Percentiles rank a stretch among this genome's conserved stretches.
Evolutionary conservation across 2,329 filamentous ascomycete genomes (phyloP).

Genomic region (Trichoderma sp.): DNA sequence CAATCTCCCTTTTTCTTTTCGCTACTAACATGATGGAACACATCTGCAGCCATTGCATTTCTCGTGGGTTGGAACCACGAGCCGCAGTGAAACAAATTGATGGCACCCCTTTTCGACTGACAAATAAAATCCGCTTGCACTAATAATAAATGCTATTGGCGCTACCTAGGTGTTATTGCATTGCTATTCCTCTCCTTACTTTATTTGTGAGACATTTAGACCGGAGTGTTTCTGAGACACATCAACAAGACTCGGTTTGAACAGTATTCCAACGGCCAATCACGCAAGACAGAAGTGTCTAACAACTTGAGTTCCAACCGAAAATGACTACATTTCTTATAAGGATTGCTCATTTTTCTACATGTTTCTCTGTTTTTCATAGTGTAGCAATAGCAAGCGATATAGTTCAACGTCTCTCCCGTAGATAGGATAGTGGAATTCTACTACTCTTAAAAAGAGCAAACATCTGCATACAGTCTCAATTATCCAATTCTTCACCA

Average conservation of each 20-base stretch:
- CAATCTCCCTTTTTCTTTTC: not conserved
- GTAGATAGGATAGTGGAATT: not conserved
- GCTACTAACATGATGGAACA: not conserved
- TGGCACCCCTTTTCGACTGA: not conserved
- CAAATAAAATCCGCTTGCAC: not conserved
- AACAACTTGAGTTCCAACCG: not conserved
- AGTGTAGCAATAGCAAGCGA: not conserved
- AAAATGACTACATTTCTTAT: not conserved
- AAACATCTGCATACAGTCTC: not conserved
- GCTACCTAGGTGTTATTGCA: not conserved
- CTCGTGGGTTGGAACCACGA: not conserved
- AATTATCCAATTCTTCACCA: too few relatives aligned
- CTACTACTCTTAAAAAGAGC: not conserved
- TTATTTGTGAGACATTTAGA: not conserved
- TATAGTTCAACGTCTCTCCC: not conserved
- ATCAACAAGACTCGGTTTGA: not conserved
- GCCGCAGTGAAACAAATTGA: not conserved
- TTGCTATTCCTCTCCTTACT: not conserved
- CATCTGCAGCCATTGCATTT: not conserved
- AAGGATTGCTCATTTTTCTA: not conserved
- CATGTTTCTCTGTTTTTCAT: not conserved
- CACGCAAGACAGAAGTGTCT: not conserved
- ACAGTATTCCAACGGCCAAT: not conserved
- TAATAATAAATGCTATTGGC: not conserved
- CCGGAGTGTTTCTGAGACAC: not conserved